Evolutionary conservation across 176 grass and related monocot species (phyloP).

Genomic region (maize (Zea mays)): Zm-B73-REFERENCE-NAM-5.0 NC_050098.1:113449001-113449500

Average conservation of each 20-base stretch:
- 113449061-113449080: neutral
- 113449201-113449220: slow-evolving; percentile 87
- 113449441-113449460: slow-evolving; percentile 91
- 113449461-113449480: slow-evolving; percentile 96
- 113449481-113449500: slow-evolving; percentile 91
- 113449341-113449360: slow-evolving; percentile 3
- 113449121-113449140: slow-evolving; percentile 78
- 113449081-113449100: slow-evolving; percentile 60
- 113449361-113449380: slow-evolving; percentile 37
- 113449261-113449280: slow-evolving; percentile 70
- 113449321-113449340: neutral
- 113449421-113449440: slow-evolving; percentile 91
- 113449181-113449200: slow-evolving; percentile 84
- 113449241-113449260: slow-evolving; percentile 87
- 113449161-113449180: slow-evolving; percentile 72
- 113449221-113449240: slow-evolving; percentile 79
- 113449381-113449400: slow-evolving; percentile 80
- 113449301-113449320: neutral
- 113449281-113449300: neutral
- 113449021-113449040: neutral
- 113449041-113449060: slow-evolving; percentile 12
- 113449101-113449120: slow-evolving; percentile 87
- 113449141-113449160: slow-evolving; percentile 58
- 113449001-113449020: slow-evolving; percentile 57
- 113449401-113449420: slow-evolving; percentile 81